These are phyloP conservation scores for Parasitella parasitica DNA, from an alignment of 371 early-diverging fungal genomes.

Conservation along the genomic window DNA sequence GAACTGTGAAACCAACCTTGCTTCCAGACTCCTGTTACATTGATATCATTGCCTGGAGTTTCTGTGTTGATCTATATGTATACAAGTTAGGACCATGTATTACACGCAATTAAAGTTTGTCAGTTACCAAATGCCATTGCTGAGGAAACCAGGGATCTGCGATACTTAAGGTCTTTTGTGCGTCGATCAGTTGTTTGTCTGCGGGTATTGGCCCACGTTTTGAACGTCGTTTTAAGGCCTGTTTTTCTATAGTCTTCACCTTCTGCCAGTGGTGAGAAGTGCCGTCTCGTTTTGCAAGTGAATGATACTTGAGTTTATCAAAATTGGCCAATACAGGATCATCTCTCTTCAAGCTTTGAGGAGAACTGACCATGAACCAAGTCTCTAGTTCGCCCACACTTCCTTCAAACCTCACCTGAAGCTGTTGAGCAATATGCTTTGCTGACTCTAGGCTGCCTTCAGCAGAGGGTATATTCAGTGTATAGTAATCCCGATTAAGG, in stretches of 20 bases:
- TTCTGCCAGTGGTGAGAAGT: constrained; percentile 14
- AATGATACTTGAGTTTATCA: constrained; percentile 4
- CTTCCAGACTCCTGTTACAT: constrained; percentile 90
- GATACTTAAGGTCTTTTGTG: constrained; percentile 40
- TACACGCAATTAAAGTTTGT: too few species aligned
- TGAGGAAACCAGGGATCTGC: constrained; percentile 76
- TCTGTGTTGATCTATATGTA: constrained; percentile 64
- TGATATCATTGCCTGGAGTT: constrained; percentile 80
- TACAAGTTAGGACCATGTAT: background rate
- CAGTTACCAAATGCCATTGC: constrained; percentile 84
- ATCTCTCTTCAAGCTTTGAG: constrained; percentile 13
- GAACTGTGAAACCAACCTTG: constrained; percentile 57
- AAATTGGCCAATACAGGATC: constrained; percentile 15
- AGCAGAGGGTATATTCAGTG: constrained; percentile 43
- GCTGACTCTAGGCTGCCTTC: constrained; percentile 24
- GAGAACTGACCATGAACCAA: constrained; percentile 62
- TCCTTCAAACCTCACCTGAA: constrained; percentile 59
- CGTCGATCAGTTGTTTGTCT: constrained; percentile 10
- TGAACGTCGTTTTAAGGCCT: constrained; percentile 28
- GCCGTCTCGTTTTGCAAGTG: constrained; percentile 14
- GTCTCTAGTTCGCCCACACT: constrained; percentile 66
- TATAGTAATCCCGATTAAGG: constrained; percentile 46
- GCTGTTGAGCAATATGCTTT: constrained; percentile 34
- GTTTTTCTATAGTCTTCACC: constrained; percentile 30
- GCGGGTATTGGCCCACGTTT: constrained; percentile 37